Evolutionary conservation across 805 yeast species (phyloP).

Genomic region (Sugiyamaella lignohabitans): DNA sequence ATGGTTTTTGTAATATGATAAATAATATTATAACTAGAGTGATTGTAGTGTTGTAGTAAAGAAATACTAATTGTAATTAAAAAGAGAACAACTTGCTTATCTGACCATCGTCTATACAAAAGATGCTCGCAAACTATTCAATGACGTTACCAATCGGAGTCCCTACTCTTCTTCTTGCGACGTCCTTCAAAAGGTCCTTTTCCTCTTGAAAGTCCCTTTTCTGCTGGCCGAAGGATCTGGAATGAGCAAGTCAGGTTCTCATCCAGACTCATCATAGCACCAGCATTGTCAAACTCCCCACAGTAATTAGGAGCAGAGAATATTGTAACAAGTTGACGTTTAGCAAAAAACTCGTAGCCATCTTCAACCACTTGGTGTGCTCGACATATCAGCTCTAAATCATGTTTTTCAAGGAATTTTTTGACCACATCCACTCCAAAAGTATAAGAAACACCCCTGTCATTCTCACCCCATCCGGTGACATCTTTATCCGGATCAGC

Average conservation of each 20-base stretch:
- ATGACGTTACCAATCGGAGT: too few relatives aligned
- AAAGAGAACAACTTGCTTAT: too few relatives aligned
- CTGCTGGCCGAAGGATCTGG: conserved; percentile 91
- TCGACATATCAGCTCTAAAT: conserved; percentile 95
- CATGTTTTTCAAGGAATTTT: conserved; percentile 92
- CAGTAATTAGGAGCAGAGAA: conserved; percentile 98
- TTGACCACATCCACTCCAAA: conserved; percentile 99
- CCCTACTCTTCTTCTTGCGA: too few relatives aligned
- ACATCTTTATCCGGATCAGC: conserved; percentile 98
- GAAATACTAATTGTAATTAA: too few relatives aligned
- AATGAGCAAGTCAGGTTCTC: conserved; percentile 93
- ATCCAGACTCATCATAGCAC: conserved; percentile 99
- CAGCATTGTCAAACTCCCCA: conserved; percentile 98
- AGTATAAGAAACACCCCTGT: conserved; percentile 98
- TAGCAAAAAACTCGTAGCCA: conserved; percentile 95
- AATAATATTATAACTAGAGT: too few relatives aligned
- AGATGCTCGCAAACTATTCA: too few relatives aligned
- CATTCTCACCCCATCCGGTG: conserved; percentile 98
- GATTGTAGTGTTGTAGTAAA: too few relatives aligned
- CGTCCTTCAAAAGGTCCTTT: too few relatives aligned
- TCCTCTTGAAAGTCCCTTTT: conserved; percentile 41
- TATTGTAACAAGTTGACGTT: conserved; percentile 90
- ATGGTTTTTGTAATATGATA: too few relatives aligned
- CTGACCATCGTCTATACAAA: too few relatives aligned
- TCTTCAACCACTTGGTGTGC: conserved; percentile 99